A percentile compares a stretch with the other conserved stretches of the same genome.
Evolutionary conservation across 2,329 filamentous ascomycete genomes (phyloP).

Genomic region (Dendrostoma leiphaemia): DNA sequence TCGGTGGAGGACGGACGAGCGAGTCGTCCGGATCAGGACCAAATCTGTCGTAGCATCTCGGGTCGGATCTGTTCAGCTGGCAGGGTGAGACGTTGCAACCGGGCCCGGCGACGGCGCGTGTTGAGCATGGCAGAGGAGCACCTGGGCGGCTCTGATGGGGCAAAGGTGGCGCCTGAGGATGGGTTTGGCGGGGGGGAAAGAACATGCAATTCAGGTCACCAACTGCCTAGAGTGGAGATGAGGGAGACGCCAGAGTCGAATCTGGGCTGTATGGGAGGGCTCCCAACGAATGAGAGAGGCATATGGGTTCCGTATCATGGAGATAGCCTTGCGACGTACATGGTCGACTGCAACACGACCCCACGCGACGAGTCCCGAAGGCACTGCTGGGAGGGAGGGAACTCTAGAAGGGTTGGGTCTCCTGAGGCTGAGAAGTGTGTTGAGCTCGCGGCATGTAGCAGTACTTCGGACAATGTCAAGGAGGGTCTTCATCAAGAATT

Average conservation of each 20-base stretch:
- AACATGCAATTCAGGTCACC: background rate
- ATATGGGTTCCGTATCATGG: background rate
- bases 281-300: background rate
- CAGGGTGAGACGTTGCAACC: background rate
- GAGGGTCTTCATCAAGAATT: slow-evolving; percentile 8
- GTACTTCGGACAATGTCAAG: slow-evolving; percentile 1
- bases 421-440: background rate
- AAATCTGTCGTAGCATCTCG: background rate
- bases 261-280: background rate
- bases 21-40: background rate
- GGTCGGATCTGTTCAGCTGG: background rate
- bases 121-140: background rate
- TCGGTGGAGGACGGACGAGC: slow-evolving; percentile 3
- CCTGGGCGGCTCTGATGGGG: background rate
- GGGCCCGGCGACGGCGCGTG: background rate
- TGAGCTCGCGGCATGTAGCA: background rate
- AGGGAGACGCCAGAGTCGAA: background rate
- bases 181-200: background rate
- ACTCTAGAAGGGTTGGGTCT: slow-evolving; percentile 5
- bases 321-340: background rate
- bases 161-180: background rate
- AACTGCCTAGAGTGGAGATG: slow-evolving; percentile 8
- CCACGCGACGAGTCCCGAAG: background rate
- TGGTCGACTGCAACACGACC: background rate
- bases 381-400: background rate